Evolutionary conservation across 2,329 filamentous ascomycete species (phyloP), one percentile per base, ranked within the genome.

Genomic region (Calonectria hongkongensis): DNA sequence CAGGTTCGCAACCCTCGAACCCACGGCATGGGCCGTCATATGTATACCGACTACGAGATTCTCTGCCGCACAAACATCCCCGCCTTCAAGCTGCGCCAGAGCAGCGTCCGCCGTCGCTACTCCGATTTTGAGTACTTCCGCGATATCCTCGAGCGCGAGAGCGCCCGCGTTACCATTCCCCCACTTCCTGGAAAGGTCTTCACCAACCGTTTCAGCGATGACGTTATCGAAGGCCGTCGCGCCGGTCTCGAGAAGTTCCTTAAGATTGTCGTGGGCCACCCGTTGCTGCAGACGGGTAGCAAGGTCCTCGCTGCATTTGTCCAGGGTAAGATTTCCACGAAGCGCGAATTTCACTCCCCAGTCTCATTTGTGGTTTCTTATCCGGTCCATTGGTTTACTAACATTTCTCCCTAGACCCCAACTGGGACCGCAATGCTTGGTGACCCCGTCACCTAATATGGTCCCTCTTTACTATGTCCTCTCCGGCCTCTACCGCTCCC

Each of bases 31-130:
- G 96, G 96, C 76, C 94, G 97, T 79, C 92, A 92, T 87, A 98
- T 98, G 95, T 98, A 98, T 89, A 99, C 97, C 68, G 97, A 97
- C 86, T 99, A 98, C 89, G 96, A 98, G 86, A 98, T 99, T 82
- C 91, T 98, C 80, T 98, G 97, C 88, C 93, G 94, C 81, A 99
- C 97, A 86, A 99, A 99, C 87, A 99, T 99, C 83, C 97, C 97
- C 71, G 96, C 97, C 80, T 99, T 99, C 91, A 98, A 98, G 88
- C 92, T 98, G 80, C 95, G 96, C 78, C 91, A 94, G 83, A 95
- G 93, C 76, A 92, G 92, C 79, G 97, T 99, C 74, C 95, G 96
- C 79, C 93, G 97, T 75, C 95, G 97, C 66, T 99, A 99, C 88
- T 97, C 94, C 70, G 97, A 99, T 85, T 99, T 99, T 84, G 97